Evolutionary conservation across 1,284 basidiomycete genomes (phyloP), one percentile per base, ranked within the genome.

Genomic region (Gomphus sp.): DNA sequence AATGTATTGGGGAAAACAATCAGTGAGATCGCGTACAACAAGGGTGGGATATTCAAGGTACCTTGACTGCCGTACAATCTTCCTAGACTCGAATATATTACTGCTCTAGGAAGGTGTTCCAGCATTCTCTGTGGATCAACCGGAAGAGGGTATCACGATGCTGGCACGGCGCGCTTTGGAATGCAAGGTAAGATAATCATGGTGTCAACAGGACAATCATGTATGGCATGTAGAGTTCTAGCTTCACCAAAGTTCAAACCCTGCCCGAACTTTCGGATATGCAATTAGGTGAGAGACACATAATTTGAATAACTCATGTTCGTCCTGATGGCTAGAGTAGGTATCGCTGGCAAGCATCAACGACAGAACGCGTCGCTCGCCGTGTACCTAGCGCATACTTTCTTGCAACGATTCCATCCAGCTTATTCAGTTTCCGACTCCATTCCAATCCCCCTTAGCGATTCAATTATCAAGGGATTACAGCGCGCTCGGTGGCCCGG

Each of bases 1-100:
- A 77, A 80, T 60, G 82, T 98, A 18, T 80, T 99, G 0, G 97
- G 97, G 2, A 89, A 89, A 68, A 98, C 95, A 0, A 74, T 99
- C 10, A 74, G 80, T 59, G 90, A 96, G 67, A 99, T 99, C 64
- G 93, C 95, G 1, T 84, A 81, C 77, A 97, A 99, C 69, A 99
- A 99, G 70, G 93, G 89, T 31, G 97, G 97, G 1, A 99, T 99
- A 58, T 99, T 90, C 75, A 99, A 99, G 79, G 87, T 83, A 61
- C 33, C 69, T 52, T 43, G 52, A n/a, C n/a, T n/a, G n/a, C n/a
- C 41, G 31, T 9, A 37, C 34, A 47, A n/a, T 43, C 2, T 49
- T 3, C 8, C n/a, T 31, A 52, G 41, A 34, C 41, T 14, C 39
- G 16, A 12, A 50, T 16, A 55, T 0, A 31, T 52, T 8, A 58